Conservation (phyloP, 1,284 basidiomycete genomes). For the Tilletia horrida region DNA sequence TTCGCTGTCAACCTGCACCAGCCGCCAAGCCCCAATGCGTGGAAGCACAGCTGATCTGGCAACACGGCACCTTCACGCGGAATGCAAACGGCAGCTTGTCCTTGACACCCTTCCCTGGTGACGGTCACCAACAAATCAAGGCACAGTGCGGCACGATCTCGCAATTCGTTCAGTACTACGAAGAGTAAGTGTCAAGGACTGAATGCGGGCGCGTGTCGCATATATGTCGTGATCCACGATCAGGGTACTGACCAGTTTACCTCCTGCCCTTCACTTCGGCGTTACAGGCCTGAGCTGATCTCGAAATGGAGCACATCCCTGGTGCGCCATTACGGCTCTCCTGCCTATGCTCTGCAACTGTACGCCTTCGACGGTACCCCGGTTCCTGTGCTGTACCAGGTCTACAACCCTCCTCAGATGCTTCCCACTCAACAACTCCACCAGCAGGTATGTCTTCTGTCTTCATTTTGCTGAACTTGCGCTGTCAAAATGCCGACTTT, state of each 20-base stretch:
- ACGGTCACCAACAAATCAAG: conserved; percentile 34
- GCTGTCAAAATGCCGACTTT: neutral
- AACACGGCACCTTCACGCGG: conserved; percentile 51
- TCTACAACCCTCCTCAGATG: conserved; percentile 49
- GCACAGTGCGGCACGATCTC: conserved; percentile 28
- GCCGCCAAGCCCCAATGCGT: conserved; percentile 44
- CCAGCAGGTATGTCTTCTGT: conserved; percentile 29
- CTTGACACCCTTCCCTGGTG: conserved; percentile 33
- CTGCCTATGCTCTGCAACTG: conserved; percentile 32
- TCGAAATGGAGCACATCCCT: conserved; percentile 13
- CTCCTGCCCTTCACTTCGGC: neutral
- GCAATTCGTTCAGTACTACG: conserved; percentile 28
- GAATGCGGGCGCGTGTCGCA: too few relatives aligned
- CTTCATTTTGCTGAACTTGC: too few relatives aligned
- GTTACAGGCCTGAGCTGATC: conserved; percentile 7
- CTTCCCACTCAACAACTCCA: conserved; percentile 41
- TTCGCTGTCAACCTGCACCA: conserved; percentile 10
- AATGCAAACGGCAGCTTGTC: conserved; percentile 36
- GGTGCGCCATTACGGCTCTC: conserved; percentile 26
- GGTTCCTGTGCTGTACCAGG: conserved; percentile 31
- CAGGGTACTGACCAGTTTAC: too few relatives aligned
- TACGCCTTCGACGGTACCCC: conserved; percentile 25
- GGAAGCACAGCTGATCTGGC: conserved; percentile 48
- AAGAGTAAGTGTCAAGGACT: conserved; percentile 29
- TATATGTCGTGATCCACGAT: too few relatives aligned